These are phyloP conservation scores for Trichoderma sp. DNA, from an alignment of 2,329 filamentous ascomycete genomes.

Conservation along the genomic window DNA sequence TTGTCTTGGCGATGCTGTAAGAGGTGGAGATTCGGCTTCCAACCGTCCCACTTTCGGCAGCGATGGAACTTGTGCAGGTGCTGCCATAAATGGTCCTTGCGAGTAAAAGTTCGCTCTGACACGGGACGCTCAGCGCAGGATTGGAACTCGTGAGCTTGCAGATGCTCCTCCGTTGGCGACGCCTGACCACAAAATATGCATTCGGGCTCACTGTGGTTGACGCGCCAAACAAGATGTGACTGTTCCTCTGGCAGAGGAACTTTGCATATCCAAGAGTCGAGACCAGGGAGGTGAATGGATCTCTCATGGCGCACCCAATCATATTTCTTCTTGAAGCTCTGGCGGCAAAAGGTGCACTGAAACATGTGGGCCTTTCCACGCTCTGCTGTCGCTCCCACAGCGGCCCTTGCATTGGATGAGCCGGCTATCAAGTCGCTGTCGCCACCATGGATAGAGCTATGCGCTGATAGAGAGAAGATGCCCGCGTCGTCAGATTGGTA, in stretches of 20 bases:
- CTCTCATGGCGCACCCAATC: constrained; percentile 49
- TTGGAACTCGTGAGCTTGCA: constrained; percentile 41
- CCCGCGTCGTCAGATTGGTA: constrained; percentile 16
- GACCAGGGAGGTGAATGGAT: constrained; percentile 45
- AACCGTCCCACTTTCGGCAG: constrained; percentile 46
- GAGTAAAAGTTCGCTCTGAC: constrained; percentile 41
- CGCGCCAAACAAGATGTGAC: constrained; percentile 47
- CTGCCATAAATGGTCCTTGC: constrained; percentile 44
- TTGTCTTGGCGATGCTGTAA: constrained; percentile 31
- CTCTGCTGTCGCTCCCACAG: constrained; percentile 18
- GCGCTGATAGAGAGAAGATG: constrained; percentile 24
- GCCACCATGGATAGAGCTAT: not conserved
- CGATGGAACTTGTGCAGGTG: constrained; percentile 43
- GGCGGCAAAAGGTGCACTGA: constrained; percentile 39
- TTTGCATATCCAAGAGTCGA: constrained; percentile 49
- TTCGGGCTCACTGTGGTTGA: constrained; percentile 42
- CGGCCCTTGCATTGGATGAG: constrained; percentile 23
- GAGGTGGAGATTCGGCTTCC: constrained; percentile 42
- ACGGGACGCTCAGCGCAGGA: constrained; percentile 48
- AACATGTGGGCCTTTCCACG: constrained; percentile 28
- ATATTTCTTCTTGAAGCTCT: constrained; percentile 40
- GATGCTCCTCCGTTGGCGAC: constrained; percentile 35
- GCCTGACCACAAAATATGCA: constrained; percentile 40
- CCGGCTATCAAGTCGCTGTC: constrained; percentile 16
- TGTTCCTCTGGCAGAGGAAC: constrained; percentile 34